Base-by-base conservation (phyloP, 2,329 filamentous ascomycete genomes). In the Aspergillus ochraceoroseus region DNA sequence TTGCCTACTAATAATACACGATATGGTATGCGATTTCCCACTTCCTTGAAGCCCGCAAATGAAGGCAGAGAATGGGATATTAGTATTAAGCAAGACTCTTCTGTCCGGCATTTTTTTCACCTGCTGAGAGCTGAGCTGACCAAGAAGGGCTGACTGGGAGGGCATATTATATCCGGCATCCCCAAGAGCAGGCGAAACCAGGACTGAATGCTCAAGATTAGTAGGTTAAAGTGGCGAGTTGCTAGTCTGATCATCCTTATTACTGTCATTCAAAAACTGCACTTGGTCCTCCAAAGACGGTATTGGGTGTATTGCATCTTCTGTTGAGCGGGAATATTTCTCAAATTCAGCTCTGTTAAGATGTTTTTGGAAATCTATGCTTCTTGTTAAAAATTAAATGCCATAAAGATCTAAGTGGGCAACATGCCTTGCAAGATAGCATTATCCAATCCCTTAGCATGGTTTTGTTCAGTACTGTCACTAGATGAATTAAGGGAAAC, bases 41-140 rank as follows among this genome's bases (percentile, higher is more conserved):
- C 72, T 75, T 0, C 79, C 79, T 51, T 82, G 78, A 1, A 74
- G 74, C 1, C 79, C 79, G 44, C 79, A 83, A 13, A 83, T 75
- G 54, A 82, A 82, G 0, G 71, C 65, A 0, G 76, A 80, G 48
- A 70, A 77, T 0, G 79, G 78, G 0, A 49, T 31, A 22, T 49
- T 49, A 3, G 47, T 43, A 19, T 49, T 49, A 2, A 49, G 41
- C 35, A 47, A 35, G 7, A 49, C 38, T 11, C 47, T 26, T 11
- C 26, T 18, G 18, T 49, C 47, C 4, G n/a, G 6, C 1, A 15
- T 14, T 4, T 4, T 13, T 13, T 5, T n/a, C 7, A 34, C 11
- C 12, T 41, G 15, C 9, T 17, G 36, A n/a, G 5, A 11, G 7
- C 11, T 27, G 1, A 46, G 25, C 3, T 41, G 31, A 9, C 47